Evolutionary conservation across 257 asterid genomes (phyloP).

Genomic region (Solanum virginianum): DNA sequence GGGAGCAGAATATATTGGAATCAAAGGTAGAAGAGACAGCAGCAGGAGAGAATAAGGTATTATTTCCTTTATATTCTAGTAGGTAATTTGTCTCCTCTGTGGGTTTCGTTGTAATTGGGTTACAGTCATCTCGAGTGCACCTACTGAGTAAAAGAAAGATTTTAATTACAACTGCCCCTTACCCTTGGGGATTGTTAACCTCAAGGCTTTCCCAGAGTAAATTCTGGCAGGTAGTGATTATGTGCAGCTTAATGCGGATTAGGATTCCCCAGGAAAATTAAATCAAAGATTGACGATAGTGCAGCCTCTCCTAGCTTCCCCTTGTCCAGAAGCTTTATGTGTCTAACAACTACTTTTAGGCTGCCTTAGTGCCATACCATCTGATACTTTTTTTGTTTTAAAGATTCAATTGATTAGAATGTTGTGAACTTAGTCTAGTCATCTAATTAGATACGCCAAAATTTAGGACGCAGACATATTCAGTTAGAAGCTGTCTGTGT

Average conservation of each 20-base stretch:
- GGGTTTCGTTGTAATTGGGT: neutral
- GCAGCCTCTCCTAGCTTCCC: neutral
- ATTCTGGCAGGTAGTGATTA: neutral
- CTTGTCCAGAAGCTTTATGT: neutral
- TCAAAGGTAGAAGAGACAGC: constrained; percentile 34
- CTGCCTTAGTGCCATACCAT: neutral
- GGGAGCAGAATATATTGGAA: constrained; percentile 29
- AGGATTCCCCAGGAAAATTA: neutral
- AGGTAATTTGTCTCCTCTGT: neutral
- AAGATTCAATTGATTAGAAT: neutral
- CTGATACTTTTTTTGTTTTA: neutral
- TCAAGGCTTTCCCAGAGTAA: neutral
- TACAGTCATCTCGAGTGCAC: neutral
- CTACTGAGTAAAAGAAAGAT: neutral
- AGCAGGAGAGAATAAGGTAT: constrained; percentile 51
- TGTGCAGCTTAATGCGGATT: neutral
- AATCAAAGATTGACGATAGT: neutral
- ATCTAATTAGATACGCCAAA: neutral
- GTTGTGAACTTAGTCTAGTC: neutral
- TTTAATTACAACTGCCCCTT: neutral
- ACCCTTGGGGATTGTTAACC: neutral
- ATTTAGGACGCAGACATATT: neutral
- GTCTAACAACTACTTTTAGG: neutral
- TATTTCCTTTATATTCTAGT: neutral
- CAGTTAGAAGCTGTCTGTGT: neutral